Evolutionary conservation across 768 basidiomycete genomes (phyloP), one percentile per base, ranked within the genome.

Genomic region (Lactifluus pinguis): DNA sequence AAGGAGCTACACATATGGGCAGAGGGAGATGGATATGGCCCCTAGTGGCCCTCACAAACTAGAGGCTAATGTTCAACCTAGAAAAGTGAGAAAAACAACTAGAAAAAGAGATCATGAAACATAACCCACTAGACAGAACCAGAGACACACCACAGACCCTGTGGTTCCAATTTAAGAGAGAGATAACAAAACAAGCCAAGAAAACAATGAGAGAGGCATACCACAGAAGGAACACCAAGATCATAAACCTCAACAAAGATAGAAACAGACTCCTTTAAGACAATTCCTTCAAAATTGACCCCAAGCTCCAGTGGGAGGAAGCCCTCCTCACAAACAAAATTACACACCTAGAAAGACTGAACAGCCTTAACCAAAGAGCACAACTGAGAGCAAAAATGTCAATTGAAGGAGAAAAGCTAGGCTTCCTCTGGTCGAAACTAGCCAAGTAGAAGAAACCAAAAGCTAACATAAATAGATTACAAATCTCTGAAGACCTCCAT

Each of bases 11-110:
- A 0, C 0, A 13, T 10, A 53, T 57, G 0, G 61, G 61, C 0
- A n/a, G 13, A 4, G 53, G 61, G 0, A 9, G 61, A 10, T 62
- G 61, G 61, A 57, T 52, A 0, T 34, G 50, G 36, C 61, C 51
- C 2, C 4, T 53, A 2, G 9, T 5, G 21, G 2, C 36, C 30
- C 48, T 55, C n/a, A n/a, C n/a, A 17, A 41, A 39, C 2, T 4
- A 36, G 3, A 44, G 34, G 0, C 14, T 21, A 19, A 11, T 57
- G 1, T 11, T 49, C 2, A 19, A 0, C 0, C n/a, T n/a, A n/a
- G n/a, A 4, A 36, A 25, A 19, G 45, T 13, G 13, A 1, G 6
- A 1, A 2, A 5, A 13, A 8, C 14, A 39, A 49, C 32, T 7
- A 4, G 47, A 49, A 29, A 39, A 29, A 1, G 2, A 1, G 47